Evolutionary conservation across 371 early-diverging fungal species (phyloP).

Genomic region (Syncephalastrum contaminatum): DNA sequence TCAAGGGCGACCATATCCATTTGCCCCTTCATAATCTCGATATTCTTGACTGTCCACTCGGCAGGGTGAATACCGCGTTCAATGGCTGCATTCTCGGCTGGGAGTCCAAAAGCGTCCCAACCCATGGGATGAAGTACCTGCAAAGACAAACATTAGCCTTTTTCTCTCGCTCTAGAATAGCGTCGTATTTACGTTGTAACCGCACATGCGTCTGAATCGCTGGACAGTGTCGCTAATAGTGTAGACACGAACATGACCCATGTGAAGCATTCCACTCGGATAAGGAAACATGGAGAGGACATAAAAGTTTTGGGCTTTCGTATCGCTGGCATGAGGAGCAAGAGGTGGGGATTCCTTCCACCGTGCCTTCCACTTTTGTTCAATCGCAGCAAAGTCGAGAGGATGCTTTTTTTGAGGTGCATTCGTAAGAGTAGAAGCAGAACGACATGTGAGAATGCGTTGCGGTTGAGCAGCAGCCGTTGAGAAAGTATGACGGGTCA

Average conservation of each 20-base stretch:
- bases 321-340: slow-evolving; percentile 6
- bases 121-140: slow-evolving; percentile 94
- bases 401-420: slow-evolving; percentile 7
- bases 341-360: slow-evolving; percentile 43
- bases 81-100: slow-evolving; percentile 98
- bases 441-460: too few species aligned
- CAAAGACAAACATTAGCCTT: neutral
- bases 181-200: slow-evolving; percentile 52
- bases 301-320: slow-evolving; percentile 57
- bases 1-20: slow-evolving; percentile 71
- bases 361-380: slow-evolving; percentile 59
- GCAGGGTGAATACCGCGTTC: slow-evolving; percentile 80
- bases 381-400: slow-evolving; percentile 46
- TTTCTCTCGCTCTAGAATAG: neutral
- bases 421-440: too few species aligned
- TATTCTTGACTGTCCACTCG: slow-evolving; percentile 85
- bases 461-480: too few species aligned
- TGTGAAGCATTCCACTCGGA: slow-evolving; percentile 90
- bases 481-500: too few species aligned
- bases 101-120: slow-evolving; percentile 99
- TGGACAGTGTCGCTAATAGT: slow-evolving; percentile 87
- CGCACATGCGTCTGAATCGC: slow-evolving; percentile 75
- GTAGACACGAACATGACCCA: slow-evolving; percentile 96
- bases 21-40: slow-evolving; percentile 80
- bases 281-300: slow-evolving; percentile 95